Base-by-base conservation (phyloP, 164 flowering plant species). In the Stephania yunnanensis region DNA sequence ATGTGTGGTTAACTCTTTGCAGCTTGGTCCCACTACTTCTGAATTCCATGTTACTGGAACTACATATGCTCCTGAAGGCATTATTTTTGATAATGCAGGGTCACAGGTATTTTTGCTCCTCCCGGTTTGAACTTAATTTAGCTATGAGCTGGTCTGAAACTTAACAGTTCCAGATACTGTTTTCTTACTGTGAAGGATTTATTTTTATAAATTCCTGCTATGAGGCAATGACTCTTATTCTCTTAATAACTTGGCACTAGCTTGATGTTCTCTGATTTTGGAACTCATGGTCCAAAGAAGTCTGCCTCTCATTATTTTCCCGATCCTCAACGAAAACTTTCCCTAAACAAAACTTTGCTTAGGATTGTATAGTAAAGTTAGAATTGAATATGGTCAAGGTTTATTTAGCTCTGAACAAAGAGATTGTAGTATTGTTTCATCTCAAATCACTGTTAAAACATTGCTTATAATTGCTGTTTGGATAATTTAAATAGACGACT, bases 51-150 rank as follows among this genome's bases (percentile, higher is more conserved):
- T 95, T 22, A 90, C 86, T 81, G 98, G 99, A 71, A 92, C 98
- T 75, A 95, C 97, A 46, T 95, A 88, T 85, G 93, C 99, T 30
- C 99, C 99, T 10, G 98, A 93, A 73, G 99, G 99, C 63, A 69
- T 77, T 58, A 82, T 95, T 48, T 89, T 86, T 87, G 94, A 92
- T 81, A 79, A 81, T 78, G 78, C 70, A 12, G 90, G 91, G 45
- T 71, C 76, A 63, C 92, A 92, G 97, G 99, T 91, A 87, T 20
- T 50, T 19, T 42, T 76, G 68, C 44, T 9, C 78, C 46, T 63
- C 25, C 15, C 11, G 55, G 55, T 50, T 50, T 10, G 55, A 36
- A 17, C 55, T 10, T 50, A 11, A 7, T 50, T 50, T 9, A 15
- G 15, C 13, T 15, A 2, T 50, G 55, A 50, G 17, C n/a, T 67